These are phyloP conservation scores for Cyclanthera cordifolia DNA, from an alignment of 306 rosid species.

Conservation along the genomic window DNA sequence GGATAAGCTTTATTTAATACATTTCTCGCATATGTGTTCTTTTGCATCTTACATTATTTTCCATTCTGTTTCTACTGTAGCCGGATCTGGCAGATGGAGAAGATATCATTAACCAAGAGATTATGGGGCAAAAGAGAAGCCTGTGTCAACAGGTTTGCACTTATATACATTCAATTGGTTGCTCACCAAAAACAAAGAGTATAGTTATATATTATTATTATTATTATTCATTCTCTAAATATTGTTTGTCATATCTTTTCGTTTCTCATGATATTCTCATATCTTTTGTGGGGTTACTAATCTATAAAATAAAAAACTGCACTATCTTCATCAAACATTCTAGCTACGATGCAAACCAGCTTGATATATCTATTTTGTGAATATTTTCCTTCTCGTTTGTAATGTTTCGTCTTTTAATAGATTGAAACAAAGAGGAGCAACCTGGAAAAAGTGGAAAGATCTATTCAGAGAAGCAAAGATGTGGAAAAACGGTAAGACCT, in stretches of 20 bases:
- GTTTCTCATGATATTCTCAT: background rate
- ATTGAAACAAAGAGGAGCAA: constrained; percentile 47
- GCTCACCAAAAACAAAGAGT: background rate
- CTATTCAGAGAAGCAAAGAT: constrained; percentile 47
- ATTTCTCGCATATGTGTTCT: constrained; percentile 4
- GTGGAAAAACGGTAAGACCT: constrained; percentile 35
- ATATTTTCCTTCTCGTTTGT: constrained; percentile 18
- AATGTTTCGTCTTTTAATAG: constrained; percentile 28
- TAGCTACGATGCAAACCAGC: background rate
- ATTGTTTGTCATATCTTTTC: constrained; percentile 12
- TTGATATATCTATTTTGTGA: background rate
- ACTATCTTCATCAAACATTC: background rate
- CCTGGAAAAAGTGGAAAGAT: constrained; percentile 48
- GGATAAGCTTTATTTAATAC: constrained; percentile 4
- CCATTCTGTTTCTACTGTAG: constrained; percentile 36
- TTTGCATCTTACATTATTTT: background rate
- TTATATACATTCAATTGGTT: background rate
- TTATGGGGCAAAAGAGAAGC: constrained; percentile 49
- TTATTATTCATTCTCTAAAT: background rate
- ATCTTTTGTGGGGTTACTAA: background rate
- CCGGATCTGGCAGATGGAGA: constrained; percentile 77
- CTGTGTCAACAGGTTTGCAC: constrained; percentile 50
- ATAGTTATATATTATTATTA: background rate
- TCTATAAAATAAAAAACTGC: background rate
- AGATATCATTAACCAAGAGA: constrained; percentile 54